Percentiles rank a stretch among this genome's conserved stretches.
Evolutionary conservation across 352 stramenopile species (phyloP).

Genomic region (Phytopythium sindhum): DNA sequence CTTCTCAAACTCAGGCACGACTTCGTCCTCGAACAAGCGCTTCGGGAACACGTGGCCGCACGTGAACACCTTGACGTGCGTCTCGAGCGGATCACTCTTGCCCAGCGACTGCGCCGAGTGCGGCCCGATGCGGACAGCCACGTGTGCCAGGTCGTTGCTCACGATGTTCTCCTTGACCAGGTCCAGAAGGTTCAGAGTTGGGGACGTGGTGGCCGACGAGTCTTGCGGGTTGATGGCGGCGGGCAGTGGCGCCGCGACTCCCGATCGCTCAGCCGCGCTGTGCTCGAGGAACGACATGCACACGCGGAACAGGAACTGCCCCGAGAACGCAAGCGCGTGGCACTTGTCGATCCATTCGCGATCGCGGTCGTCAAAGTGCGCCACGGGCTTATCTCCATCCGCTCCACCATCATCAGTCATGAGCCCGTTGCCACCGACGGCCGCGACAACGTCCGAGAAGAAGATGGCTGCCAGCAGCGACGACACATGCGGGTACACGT

Average conservation of each 20-base stretch:
- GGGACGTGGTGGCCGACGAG: slow-evolving; percentile 5
- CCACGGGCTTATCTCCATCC: neutral
- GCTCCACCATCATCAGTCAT: slow-evolving; percentile 6
- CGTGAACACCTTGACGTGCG: slow-evolving; percentile 82
- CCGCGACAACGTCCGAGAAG: slow-evolving; percentile 56
- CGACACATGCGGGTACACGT: slow-evolving; percentile 58
- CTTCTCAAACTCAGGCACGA: slow-evolving; percentile 80
- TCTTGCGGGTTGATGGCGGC: slow-evolving; percentile 6
- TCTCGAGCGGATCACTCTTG: slow-evolving; percentile 83
- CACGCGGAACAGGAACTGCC: slow-evolving; percentile 77
- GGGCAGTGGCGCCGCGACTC: neutral
- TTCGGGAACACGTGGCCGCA: slow-evolving; percentile 84
- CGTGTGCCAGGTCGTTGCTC: slow-evolving; percentile 62
- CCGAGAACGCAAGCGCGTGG: slow-evolving; percentile 70
- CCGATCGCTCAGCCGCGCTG: slow-evolving; percentile 7
- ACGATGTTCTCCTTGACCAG: slow-evolving; percentile 76
- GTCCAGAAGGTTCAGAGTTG: slow-evolving; percentile 42
- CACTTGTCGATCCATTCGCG: slow-evolving; percentile 75
- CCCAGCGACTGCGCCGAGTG: slow-evolving; percentile 67
- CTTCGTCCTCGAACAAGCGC: slow-evolving; percentile 83
- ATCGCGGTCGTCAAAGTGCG: slow-evolving; percentile 67
- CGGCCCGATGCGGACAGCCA: slow-evolving; percentile 46
- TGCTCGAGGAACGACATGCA: slow-evolving; percentile 59
- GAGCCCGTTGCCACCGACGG: neutral
- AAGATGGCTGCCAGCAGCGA: slow-evolving; percentile 70